phyloP scores from a whole-genome alignment of 176 grass and related monocot genomes.

The Eragrostis curvula region DNA sequence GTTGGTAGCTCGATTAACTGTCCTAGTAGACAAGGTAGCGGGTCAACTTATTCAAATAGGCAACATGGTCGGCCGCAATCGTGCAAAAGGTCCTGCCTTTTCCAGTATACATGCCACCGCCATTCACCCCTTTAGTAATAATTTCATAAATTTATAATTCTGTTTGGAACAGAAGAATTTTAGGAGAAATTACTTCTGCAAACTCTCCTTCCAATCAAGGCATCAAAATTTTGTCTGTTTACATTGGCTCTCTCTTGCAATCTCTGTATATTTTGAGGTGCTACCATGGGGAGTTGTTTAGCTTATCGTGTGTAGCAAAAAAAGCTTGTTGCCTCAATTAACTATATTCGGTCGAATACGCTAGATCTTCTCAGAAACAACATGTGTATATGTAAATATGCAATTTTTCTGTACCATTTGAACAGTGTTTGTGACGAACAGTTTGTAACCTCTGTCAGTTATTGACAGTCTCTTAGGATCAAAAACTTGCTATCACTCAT shows the following conservation, averaged over 20 bases:
- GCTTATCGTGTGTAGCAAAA: neutral
- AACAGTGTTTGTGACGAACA: neutral
- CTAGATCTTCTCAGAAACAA: neutral
- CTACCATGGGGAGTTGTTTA: neutral
- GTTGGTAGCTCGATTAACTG: conserved; percentile 48
- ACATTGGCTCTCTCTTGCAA: neutral
- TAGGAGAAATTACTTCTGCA: neutral
- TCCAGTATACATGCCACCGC: neutral
- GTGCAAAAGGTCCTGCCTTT: neutral
- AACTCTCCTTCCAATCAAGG: neutral
- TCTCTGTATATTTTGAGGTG: neutral
- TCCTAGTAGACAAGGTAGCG: conserved; percentile 13
- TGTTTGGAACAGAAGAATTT: neutral
- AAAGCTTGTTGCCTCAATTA: neutral
- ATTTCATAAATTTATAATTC: neutral
- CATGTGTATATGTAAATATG: neutral
- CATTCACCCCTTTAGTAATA: neutral
- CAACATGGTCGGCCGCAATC: neutral
- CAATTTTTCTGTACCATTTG: neutral
- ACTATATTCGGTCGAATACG: conserved; percentile 16
- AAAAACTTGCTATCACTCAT: neutral
- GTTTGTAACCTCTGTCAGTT: neutral
- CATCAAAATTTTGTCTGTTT: neutral
- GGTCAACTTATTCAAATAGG: conserved; percentile 25
- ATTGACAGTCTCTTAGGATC: neutral